phyloP scores from a whole-genome alignment of 306 rosid genomes.

The apple (Malus domestica) region ASM211411v1 NC_041791.1:35481001-35481500 shows the following conservation, averaged over 20 bases:
- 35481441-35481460: background rate
- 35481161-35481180: slow-evolving; percentile 92
- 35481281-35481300: slow-evolving; percentile 26
- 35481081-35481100: background rate
- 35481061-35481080: background rate
- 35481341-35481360: background rate
- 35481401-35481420: background rate
- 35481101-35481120: background rate
- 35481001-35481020: background rate
- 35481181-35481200: slow-evolving; percentile 78
- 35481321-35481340: background rate
- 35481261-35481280: slow-evolving; percentile 39
- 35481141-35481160: slow-evolving; percentile 79
- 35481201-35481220: slow-evolving; percentile 68
- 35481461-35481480: slow-evolving; percentile 2
- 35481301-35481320: background rate
- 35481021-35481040: background rate
- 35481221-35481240: slow-evolving; percentile 51
- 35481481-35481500: slow-evolving; percentile 8
- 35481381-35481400: background rate
- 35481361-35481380: background rate
- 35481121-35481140: slow-evolving; percentile 25
- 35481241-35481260: slow-evolving; percentile 2
- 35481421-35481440: slow-evolving; percentile 15
- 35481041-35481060: background rate